phyloP scores from a whole-genome alignment of 192 early-diverging fungal species.

The Globomyces pollinis-pini region DNA sequence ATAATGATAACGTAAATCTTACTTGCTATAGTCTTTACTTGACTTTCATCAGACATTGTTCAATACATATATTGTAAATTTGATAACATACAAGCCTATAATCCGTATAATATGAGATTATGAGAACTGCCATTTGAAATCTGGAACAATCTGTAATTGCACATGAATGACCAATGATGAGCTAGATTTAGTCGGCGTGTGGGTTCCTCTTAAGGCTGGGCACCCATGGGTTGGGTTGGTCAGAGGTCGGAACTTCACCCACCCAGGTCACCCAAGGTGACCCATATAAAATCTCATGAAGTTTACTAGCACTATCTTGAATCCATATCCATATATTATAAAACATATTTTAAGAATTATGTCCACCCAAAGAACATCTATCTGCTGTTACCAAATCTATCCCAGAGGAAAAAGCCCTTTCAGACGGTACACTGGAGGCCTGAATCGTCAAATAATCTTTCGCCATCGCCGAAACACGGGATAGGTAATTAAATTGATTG shows the following conservation, averaged over 20 bases:
- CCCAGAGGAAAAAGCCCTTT: conserved; percentile 8
- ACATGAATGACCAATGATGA: too few species aligned
- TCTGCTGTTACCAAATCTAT: conserved; percentile 6
- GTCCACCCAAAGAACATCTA: not conserved
- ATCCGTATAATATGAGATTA: too few species aligned
- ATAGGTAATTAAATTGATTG: not conserved
- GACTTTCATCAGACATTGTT: too few species aligned
- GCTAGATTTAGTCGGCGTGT: too few species aligned
- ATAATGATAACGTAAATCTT: too few species aligned
- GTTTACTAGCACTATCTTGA: not conserved
- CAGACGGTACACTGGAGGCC: conserved; percentile 7
- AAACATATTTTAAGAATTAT: not conserved
- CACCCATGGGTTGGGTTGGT: not conserved
- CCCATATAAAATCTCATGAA: not conserved
- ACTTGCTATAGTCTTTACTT: too few species aligned
- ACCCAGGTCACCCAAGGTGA: not conserved
- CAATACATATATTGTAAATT: too few species aligned
- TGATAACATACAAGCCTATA: too few species aligned
- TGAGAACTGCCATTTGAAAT: too few species aligned
- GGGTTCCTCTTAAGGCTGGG: not conserved
- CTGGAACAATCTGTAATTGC: too few species aligned
- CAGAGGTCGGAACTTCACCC: not conserved
- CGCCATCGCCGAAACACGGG: conserved; percentile 9
- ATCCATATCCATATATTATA: not conserved
- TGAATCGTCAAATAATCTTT: conserved; percentile 13